Evolutionary conservation across 495 filamentous ascomycete genomes (phyloP), one percentile per base, ranked within the genome.

Genomic region (Hyphodiscus hymeniophilus): DNA sequence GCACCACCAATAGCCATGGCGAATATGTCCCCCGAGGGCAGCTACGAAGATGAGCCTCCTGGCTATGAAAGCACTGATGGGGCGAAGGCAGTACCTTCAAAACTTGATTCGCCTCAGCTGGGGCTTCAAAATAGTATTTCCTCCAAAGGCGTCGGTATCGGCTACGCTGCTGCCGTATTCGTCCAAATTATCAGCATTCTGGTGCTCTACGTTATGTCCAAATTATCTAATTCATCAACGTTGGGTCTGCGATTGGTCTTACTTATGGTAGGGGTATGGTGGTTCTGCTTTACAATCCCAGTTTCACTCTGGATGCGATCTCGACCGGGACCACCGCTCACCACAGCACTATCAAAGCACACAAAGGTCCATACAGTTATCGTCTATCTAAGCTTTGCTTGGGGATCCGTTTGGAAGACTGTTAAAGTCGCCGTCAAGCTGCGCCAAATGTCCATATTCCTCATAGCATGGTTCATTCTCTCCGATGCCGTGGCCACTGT

Each of bases 401-500:
- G 92, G 92, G 78, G 74, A 30, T 87, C 87, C 10, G 75, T 98
- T 7, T 87, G 80, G 34, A 80, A 77, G 45, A 96, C 92, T 0
- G 66, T 87, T 7, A 74, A 78, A 58, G 77, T 87, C 22, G 89
- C 91, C 0, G 72, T 87, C 1, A 81, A 73, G 13, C 73, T 97
- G n/a, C 80, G 85, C 46, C 94, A 98, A 60, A 80, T 95, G 34
- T 62, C 89, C 23, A 71, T 97, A 33, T 97, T 98, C 59, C 77
- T 97, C 22, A 76, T 77, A 8, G 88, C 89, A 16, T 98, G 92
- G 92, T 96, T 98, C 62, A 73, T 98, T 7, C 77, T 98, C 7
- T 89, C 84, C 38, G 92, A 98, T 49, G 87, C 84, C 32, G 89
- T 96, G 54, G 92, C 92, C 12, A 98, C 92, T 0, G 87, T 94